These are phyloP conservation scores for Spathaspora arborariae DNA, from an alignment of 805 yeast genomes.

Conservation along the genomic window DNA sequence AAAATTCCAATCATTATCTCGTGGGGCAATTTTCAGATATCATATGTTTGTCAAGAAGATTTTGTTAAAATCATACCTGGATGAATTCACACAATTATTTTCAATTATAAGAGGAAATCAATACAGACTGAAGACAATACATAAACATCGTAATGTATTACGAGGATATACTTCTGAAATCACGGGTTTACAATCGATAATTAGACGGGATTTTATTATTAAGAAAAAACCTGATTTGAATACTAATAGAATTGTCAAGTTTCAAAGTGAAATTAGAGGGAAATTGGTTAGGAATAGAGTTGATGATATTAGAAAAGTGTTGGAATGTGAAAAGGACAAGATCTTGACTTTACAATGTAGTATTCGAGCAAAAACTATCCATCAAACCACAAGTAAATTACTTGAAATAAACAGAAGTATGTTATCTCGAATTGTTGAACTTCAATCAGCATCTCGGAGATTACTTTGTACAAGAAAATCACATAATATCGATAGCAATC, in stretches of 20 bases:
- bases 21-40: conserved; percentile 69
- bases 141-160: conserved; percentile 32
- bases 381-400: conserved; percentile 17
- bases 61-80: conserved; percentile 54
- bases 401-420: conserved; percentile 18
- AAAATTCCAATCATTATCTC: conserved; percentile 61
- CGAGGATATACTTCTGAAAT: conserved; percentile 26
- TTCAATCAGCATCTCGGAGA: conserved; percentile 31
- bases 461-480: conserved; percentile 16
- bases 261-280: conserved; percentile 48
- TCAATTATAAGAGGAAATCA: conserved; percentile 49
- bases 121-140: conserved; percentile 27
- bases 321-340: conserved; percentile 11
- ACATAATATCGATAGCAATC: conserved; percentile 16
- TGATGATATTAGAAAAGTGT: conserved; percentile 7
- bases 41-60: conserved; percentile 58
- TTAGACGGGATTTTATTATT: conserved; percentile 23
- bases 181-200: conserved; percentile 37
- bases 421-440: conserved; percentile 17
- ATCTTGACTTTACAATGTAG: conserved; percentile 37
- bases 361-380: conserved; percentile 8
- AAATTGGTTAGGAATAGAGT: conserved; percentile 21
- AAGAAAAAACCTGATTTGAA: conserved; percentile 7
- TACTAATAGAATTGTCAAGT: conserved; percentile 17
- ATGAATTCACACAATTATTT: conserved; percentile 47